These are phyloP conservation scores for Candida sakaeoensis DNA, from an alignment of 805 yeast genomes.

Conservation along the genomic window DNA sequence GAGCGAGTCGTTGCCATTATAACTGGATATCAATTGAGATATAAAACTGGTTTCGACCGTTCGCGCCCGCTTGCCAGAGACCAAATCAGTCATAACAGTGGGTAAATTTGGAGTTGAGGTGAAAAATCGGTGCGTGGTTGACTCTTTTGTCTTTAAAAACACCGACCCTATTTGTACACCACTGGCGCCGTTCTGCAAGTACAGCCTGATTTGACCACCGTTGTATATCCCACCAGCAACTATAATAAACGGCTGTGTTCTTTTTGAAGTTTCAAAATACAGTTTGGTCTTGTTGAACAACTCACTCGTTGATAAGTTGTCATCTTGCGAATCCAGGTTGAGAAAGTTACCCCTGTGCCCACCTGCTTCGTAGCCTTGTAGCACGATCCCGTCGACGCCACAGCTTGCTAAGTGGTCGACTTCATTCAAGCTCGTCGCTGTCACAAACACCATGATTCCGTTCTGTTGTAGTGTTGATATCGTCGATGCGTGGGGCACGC, in stretches of 20 bases:
- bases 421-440: conserved; percentile 47
- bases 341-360: conserved; percentile 58
- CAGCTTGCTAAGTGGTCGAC: conserved; percentile 25
- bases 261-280: background rate
- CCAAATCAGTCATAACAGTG: conserved; percentile 29
- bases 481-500: conserved; percentile 33
- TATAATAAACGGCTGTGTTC: conserved; percentile 17
- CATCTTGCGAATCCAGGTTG: conserved; percentile 28
- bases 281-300: conserved; percentile 21
- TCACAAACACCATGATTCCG: conserved; percentile 42
- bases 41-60: conserved; percentile 35
- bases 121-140: conserved; percentile 18
- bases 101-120: conserved; percentile 12
- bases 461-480: conserved; percentile 29
- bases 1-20: conserved; percentile 12
- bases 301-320: conserved; percentile 31
- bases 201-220: conserved; percentile 23
- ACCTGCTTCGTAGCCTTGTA: conserved; percentile 64
- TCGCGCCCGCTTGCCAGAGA: conserved; percentile 40
- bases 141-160: conserved; percentile 38
- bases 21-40: conserved; percentile 14
- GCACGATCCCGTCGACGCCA: conserved; percentile 46
- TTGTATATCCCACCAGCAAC: conserved; percentile 55
- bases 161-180: conserved; percentile 57
- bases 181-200: conserved; percentile 41